A percentile compares a stretch with the other conserved stretches of the same genome.
phyloP scores from a whole-genome alignment of 2,329 filamentous ascomycete genomes.

The Monosporascus ibericus region DNA sequence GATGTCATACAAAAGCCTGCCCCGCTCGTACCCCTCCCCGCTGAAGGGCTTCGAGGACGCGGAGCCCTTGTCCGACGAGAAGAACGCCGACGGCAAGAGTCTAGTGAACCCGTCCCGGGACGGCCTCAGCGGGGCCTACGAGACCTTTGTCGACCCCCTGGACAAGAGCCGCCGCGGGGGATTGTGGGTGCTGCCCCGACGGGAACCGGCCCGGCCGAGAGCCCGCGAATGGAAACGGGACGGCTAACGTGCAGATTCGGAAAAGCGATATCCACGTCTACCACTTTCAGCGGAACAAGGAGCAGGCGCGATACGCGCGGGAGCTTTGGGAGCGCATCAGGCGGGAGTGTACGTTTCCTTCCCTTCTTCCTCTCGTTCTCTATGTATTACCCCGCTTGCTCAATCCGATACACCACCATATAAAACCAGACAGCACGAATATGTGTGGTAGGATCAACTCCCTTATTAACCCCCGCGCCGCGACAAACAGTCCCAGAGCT shows the following conservation, averaged over 20 bases:
- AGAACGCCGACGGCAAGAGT: constrained; percentile 69
- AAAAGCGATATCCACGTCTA: constrained; percentile 76
- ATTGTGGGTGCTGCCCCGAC: constrained; percentile 48
- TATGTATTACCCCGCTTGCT: neutral
- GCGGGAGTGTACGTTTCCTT: constrained; percentile 59
- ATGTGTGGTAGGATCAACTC: neutral
- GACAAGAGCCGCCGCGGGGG: constrained; percentile 61
- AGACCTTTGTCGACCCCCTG: constrained; percentile 61
- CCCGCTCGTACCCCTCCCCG: constrained; percentile 44
- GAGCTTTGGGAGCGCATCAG: constrained; percentile 74
- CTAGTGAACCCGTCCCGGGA: constrained; percentile 56
- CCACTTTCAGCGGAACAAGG: constrained; percentile 58
- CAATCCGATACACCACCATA: neutral
- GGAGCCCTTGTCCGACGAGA: constrained; percentile 51
- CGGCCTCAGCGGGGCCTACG: constrained; percentile 61
- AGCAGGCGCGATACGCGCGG: constrained; percentile 60
- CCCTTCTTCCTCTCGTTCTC: neutral
- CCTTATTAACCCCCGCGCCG: neutral
- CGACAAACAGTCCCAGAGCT: constrained; percentile 66
- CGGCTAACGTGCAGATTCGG: neutral
- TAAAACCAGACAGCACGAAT: neutral
- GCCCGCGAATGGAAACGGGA: neutral
- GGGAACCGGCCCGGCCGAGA: neutral
- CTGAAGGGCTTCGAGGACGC: constrained; percentile 51
- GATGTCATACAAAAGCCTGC: neutral